These are phyloP conservation scores for Brasilioporus rufonigricans DNA, from an alignment of 768 basidiomycete genomes.

Conservation along the genomic window DNA sequence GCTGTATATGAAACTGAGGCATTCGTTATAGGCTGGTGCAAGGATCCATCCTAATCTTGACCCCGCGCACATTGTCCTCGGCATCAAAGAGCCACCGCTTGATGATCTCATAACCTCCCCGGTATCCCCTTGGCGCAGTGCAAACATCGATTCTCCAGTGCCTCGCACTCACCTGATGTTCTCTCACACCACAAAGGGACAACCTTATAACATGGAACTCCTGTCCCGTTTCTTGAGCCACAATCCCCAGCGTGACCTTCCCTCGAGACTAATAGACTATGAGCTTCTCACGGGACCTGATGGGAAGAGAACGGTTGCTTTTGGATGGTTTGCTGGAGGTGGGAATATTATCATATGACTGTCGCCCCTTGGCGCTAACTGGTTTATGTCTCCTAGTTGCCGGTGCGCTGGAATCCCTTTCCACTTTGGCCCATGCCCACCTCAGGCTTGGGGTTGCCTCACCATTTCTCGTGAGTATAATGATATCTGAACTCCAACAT, in stretches of 20 bases:
- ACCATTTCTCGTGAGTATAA: conserved; percentile 68
- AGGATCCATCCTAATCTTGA: conserved; percentile 52
- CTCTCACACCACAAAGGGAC: conserved; percentile 88
- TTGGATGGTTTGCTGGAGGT: conserved; percentile 94
- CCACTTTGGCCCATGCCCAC: conserved; percentile 73
- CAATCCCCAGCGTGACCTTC: conserved; percentile 15
- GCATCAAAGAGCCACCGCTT: conserved; percentile 87
- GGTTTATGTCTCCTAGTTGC: conserved; percentile 50
- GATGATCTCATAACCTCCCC: conserved; percentile 53
- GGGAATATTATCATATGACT: conserved; percentile 14
- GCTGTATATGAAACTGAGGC: background rate
- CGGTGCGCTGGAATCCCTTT: conserved; percentile 80
- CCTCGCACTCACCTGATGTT: conserved; percentile 85
- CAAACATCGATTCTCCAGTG: conserved; percentile 19
- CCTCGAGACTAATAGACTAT: conserved; percentile 74
- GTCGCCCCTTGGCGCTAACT: background rate
- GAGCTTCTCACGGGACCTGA: conserved; percentile 66
- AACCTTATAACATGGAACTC: conserved; percentile 80
- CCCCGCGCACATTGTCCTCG: conserved; percentile 72
- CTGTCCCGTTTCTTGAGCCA: conserved; percentile 59
- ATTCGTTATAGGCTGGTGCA: conserved; percentile 68
- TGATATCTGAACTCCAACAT: background rate
- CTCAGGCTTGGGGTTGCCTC: conserved; percentile 77
- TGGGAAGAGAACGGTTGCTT: conserved; percentile 80
- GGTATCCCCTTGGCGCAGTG: conserved; percentile 25